A percentile compares a stretch with the other conserved stretches of the same genome.
Evolutionary conservation across 148 eudicot genomes (phyloP).

Genomic region (Camellia granthamiana): DNA sequence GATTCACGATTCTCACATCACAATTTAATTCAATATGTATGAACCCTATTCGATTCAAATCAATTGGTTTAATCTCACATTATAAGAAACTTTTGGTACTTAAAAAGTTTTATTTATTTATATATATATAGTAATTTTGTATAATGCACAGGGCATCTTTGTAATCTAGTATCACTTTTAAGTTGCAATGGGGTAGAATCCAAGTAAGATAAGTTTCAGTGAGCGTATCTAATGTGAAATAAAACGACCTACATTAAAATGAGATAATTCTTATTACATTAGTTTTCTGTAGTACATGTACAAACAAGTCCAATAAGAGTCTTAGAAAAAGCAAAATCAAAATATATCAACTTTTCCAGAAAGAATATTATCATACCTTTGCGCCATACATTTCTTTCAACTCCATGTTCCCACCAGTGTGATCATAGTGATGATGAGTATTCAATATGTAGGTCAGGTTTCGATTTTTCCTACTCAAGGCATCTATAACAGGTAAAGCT

Average conservation of each 20-base stretch:
- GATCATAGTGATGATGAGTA: slow-evolving; percentile 92
- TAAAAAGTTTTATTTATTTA: too few relatives aligned
- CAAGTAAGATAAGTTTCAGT: background rate
- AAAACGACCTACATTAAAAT: background rate
- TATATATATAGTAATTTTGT: too few relatives aligned
- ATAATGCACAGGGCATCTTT: too few relatives aligned
- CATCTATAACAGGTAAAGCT: slow-evolving; percentile 73
- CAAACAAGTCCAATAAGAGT: background rate
- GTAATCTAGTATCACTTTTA: background rate
- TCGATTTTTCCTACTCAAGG: slow-evolving; percentile 53
- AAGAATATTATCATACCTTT: slow-evolving; percentile 58
- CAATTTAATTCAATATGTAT: too few relatives aligned
- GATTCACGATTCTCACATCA: too few relatives aligned
- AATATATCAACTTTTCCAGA: background rate
- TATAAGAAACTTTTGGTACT: too few relatives aligned
- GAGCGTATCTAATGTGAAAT: background rate
- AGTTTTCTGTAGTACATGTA: background rate
- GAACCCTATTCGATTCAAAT: too few relatives aligned
- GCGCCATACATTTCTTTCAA: slow-evolving; percentile 89
- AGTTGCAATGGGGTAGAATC: background rate
- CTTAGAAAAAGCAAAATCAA: background rate
- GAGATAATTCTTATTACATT: background rate
- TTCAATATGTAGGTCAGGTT: slow-evolving; percentile 77
- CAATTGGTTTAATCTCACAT: too few relatives aligned
- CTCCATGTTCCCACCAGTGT: slow-evolving; percentile 88